A percentile compares a stretch with the other conserved stretches of the same genome.
These are phyloP conservation scores for Suhomyces prunicola DNA, from an alignment of 805 yeast species.

Conservation along the genomic window DNA sequence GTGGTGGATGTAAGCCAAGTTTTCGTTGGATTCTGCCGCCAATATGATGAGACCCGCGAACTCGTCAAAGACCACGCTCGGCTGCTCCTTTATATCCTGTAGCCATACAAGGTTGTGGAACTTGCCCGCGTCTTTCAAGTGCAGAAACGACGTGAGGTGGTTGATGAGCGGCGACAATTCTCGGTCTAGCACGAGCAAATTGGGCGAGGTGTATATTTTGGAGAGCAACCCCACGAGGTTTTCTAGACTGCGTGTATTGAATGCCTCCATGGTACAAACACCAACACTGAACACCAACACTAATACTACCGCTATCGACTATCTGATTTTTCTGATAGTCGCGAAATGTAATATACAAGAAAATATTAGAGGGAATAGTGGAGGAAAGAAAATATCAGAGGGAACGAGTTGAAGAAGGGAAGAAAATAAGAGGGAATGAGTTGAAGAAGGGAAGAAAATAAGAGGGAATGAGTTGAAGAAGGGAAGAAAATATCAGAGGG, in stretches of 20 bases:
- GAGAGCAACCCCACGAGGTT: conserved; percentile 20
- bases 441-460: no score
- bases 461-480: no score
- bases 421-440: no score
- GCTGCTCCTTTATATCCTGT: conserved; percentile 5
- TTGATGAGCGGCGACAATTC: conserved; percentile 49
- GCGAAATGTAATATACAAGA: background rate
- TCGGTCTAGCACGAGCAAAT: conserved; percentile 40
- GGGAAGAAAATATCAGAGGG: no score
- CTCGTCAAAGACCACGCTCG: conserved; percentile 9
- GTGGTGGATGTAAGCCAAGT: conserved; percentile 14
- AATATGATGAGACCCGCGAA: conserved; percentile 19
- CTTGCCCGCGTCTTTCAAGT: conserved; percentile 47
- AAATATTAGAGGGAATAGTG: no score
- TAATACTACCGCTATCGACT: no score
- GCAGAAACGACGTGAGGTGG: conserved; percentile 52
- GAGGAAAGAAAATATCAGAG: no score
- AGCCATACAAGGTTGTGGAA: conserved; percentile 26
- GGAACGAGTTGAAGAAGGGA: no score
- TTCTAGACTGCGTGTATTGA: conserved; percentile 18
- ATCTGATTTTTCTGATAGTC: background rate
- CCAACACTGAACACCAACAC: no score
- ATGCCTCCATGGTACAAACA: background rate
- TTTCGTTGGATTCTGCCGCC: conserved; percentile 10
- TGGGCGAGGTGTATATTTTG: conserved; percentile 22